Evolutionary conservation across 148 eudicot species (phyloP), one percentile per base, ranked within the genome.

Genomic region (Vaccinium vitisidaea): DNA sequence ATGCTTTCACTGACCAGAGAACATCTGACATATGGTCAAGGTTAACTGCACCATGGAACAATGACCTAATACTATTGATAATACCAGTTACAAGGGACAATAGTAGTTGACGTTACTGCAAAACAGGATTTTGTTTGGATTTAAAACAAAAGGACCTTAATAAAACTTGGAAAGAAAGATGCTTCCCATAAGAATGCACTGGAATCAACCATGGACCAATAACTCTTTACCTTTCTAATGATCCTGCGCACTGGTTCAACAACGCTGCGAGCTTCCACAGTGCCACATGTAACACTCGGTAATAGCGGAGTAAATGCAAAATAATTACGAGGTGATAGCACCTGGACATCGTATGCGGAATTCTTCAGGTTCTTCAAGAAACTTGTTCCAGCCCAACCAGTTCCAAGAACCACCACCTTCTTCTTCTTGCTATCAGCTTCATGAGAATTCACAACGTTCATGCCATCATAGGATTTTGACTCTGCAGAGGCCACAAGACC

Each of bases 251-350:
- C 6, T 53, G 88, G 88, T 78, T 86, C 88, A 13, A 86, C 88
- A 49, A 86, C 70, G 61, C 88, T 86, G 58, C 88, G 80, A 63
- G 88, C 88, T 69, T 86, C 88, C 39, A 86, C 88, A n/a, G 88
- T 86, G 55, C 88, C 88, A 18, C 32, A 21, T 14, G 88, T 86
- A 67, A 86, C 88, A 77, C 88, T 86, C 1, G 88, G 88, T 56
- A 86, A 56, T 52, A 86, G 27, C 78, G 88, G 88, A 69, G 88
- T 86, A 25, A 86, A 86, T 3, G 85, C 85, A 43, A 86, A 86
- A 83, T 86, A 86, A 55, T 86, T 86, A 70, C 85, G 88, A 53
- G 88, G 85, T 27, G 88, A 86, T 32, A 86, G 85, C 78, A 86
- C 83, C 54, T 86, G 88, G 14, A 86, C 88, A 39, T 86, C 88